A percentile compares a stretch with the other conserved stretches of the same genome.
phyloP scores from a whole-genome alignment of 306 rosid species.

The Gastrolobium villosum region DNA sequence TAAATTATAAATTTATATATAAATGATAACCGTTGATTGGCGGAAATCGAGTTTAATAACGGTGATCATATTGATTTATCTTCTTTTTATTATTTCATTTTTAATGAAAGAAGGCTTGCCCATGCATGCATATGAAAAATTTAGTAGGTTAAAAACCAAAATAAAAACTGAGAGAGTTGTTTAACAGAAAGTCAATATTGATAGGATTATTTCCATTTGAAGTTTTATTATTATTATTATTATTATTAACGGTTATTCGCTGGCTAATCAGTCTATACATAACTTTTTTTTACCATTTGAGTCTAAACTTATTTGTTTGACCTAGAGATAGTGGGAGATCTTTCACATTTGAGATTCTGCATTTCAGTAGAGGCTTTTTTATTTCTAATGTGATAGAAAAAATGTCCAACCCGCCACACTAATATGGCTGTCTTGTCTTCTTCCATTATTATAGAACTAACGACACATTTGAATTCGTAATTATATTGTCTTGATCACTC shows the following conservation, averaged over 20 bases:
- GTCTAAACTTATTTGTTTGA: not conserved
- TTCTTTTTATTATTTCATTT: not conserved
- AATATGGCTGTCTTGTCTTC: slow-evolving; percentile 27
- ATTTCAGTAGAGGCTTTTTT: not conserved
- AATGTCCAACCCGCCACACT: slow-evolving; percentile 39
- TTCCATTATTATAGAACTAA: slow-evolving; percentile 42
- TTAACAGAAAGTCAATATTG: not conserved
- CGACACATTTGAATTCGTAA: slow-evolving; percentile 5
- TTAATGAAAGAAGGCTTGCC: not conserved
- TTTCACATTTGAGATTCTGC: not conserved
- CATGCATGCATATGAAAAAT: not conserved
- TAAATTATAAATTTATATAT: no score
- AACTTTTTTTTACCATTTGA: not conserved
- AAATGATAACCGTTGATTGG: no score
- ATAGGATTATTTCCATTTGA: not conserved
- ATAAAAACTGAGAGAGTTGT: not conserved
- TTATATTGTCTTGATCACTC: slow-evolving; percentile 21
- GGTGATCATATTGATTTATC: not conserved
- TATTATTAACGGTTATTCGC: not conserved
- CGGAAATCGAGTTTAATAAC: no score
- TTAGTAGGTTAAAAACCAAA: not conserved
- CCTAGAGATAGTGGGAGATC: not conserved
- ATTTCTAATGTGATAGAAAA: not conserved
- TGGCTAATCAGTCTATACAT: not conserved
- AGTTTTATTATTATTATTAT: no score